Conservation (phyloP, 2,329 filamentous ascomycete genomes). For the Metarhizium brunneum region DNA sequence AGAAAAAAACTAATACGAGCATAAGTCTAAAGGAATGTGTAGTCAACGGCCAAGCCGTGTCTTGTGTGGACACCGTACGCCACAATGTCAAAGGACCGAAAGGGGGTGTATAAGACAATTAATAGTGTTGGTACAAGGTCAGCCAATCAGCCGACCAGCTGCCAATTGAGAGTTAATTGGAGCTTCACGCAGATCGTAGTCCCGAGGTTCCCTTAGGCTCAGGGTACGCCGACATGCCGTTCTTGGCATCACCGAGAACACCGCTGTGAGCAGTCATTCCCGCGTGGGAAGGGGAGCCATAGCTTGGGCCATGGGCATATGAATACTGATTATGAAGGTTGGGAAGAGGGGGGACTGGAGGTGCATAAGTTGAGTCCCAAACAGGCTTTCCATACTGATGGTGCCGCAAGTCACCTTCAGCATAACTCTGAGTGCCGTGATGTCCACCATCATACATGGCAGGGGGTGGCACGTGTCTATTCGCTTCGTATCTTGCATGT, state of each 20-base stretch:
- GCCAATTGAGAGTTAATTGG: neutral
- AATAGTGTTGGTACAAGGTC: too few species aligned
- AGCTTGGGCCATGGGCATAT: neutral
- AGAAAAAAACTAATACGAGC: neutral
- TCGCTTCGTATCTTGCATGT: conserved; percentile 2
- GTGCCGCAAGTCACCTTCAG: neutral
- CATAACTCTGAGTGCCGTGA: neutral
- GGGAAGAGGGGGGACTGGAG: neutral
- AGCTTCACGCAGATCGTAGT: neutral
- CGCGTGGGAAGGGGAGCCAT: neutral
- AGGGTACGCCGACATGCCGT: conserved; percentile 2
- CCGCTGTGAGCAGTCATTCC: neutral
- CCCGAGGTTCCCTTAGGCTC: conserved; percentile 1
- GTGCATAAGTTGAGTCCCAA: conserved; percentile 3
- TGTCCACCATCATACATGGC: conserved; percentile 4
- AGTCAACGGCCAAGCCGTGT: neutral
- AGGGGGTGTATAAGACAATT: too few species aligned
- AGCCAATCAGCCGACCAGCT: neutral
- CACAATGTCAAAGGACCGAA: neutral
- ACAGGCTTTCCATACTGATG: conserved; percentile 1
- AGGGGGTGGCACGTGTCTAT: neutral
- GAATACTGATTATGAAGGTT: neutral
- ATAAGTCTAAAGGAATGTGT: neutral
- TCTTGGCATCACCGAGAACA: neutral
- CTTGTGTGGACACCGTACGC: too few species aligned